Conservation (phyloP, 2,329 filamentous ascomycete genomes). For the Tothia fuscella region DNA sequence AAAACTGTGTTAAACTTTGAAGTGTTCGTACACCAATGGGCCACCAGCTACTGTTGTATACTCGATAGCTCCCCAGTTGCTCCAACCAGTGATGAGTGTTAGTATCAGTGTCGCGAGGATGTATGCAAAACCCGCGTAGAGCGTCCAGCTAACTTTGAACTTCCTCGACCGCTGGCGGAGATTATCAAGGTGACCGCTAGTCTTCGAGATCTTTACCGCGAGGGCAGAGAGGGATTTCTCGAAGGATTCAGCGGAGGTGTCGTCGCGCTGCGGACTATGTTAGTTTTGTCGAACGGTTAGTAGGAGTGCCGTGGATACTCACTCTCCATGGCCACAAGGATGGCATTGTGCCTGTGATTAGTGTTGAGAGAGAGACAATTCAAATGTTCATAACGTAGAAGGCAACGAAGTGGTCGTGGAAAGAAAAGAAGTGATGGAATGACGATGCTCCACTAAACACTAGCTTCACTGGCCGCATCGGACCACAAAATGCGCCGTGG, state of each 20-base stretch:
- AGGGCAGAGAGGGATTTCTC: constrained; percentile 81
- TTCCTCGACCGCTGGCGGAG: constrained; percentile 63
- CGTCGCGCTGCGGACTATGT: constrained; percentile 47
- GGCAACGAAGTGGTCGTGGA: too few species aligned
- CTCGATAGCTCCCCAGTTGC: constrained; percentile 63
- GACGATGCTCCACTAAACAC: too few species aligned
- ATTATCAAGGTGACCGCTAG: constrained; percentile 60
- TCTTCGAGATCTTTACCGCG: constrained; percentile 67
- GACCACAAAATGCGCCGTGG: too few species aligned
- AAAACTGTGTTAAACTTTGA: not conserved
- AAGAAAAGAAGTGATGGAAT: too few species aligned
- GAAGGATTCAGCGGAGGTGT: constrained; percentile 78
- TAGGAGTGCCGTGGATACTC: constrained; percentile 18
- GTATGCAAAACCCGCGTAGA: constrained; percentile 86
- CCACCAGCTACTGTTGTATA: constrained; percentile 68
- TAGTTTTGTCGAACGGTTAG: constrained; percentile 4
- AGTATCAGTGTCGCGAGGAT: constrained; percentile 75
- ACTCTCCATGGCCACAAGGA: constrained; percentile 81
- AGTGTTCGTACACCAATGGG: constrained; percentile 54
- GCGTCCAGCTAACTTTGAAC: constrained; percentile 72
- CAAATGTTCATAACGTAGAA: too few species aligned
- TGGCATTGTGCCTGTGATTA: constrained; percentile 46
- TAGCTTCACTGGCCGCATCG: too few species aligned
- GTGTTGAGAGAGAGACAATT: constrained; percentile 9
- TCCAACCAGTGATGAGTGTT: constrained; percentile 72